phyloP scores from a whole-genome alignment of 148 eudicot genomes.

The Agrostemma githago region DNA sequence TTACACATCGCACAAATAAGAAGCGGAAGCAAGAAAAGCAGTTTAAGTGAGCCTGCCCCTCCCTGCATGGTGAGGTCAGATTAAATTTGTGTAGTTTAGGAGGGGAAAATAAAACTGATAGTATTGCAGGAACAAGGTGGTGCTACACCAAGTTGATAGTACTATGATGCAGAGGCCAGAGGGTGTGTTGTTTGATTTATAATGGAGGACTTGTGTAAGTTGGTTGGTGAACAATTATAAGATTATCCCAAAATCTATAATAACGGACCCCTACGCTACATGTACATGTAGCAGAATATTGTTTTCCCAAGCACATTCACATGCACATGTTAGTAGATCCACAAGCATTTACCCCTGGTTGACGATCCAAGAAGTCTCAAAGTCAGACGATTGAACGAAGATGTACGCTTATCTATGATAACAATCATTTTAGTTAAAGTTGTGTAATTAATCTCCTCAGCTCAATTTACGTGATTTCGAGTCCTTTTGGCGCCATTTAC shows the following conservation, averaged over 20 bases:
- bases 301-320: neutral
- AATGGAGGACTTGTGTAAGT: neutral
- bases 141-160: no score
- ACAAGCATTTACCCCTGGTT: neutral
- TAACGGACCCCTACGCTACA: no score
- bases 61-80: neutral
- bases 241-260: neutral
- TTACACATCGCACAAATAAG: constrained; percentile 11
- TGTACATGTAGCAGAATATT: no score
- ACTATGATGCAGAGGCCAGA: no score
- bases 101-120: no score
- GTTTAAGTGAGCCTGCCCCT: neutral
- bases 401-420: neutral
- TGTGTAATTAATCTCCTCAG: no score
- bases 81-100: no score
- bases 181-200: neutral
- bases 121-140: no score
- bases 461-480: no score
- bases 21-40: neutral
- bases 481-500: no score
- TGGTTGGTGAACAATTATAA: no score
- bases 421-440: neutral
- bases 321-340: constrained; percentile 6
- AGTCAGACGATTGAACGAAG: neutral
- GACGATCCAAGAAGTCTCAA: constrained; percentile 9